Conservation (phyloP, 139 green algal genomes). For the Chlamydomonas schloesseri region DNA sequence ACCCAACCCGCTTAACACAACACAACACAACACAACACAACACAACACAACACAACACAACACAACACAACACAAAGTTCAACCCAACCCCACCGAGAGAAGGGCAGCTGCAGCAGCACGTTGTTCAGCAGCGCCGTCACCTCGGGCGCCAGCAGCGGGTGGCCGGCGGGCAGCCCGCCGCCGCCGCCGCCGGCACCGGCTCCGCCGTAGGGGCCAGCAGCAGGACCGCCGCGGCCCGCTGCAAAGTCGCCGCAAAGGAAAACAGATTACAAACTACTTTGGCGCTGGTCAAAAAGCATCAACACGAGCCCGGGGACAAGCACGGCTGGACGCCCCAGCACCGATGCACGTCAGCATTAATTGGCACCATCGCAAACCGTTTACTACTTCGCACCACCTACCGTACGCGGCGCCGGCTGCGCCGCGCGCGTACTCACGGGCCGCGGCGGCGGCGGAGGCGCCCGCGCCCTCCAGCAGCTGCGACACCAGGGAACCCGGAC, state of each 20-base stretch:
- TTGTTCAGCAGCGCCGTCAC: conserved; percentile 55
- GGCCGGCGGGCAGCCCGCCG: neutral
- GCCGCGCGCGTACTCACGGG: neutral
- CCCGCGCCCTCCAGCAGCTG: neutral
- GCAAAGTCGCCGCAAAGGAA: too few relatives aligned
- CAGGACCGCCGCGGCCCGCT: neutral
- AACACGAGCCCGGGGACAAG: too few relatives aligned
- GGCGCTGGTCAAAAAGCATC: too few relatives aligned
- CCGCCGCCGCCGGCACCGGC: neutral
- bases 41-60: too few relatives aligned
- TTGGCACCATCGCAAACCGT: too few relatives aligned
- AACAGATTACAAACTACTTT: too few relatives aligned
- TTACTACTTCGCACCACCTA: too few relatives aligned
- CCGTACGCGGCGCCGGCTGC: neutral
- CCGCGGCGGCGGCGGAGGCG: neutral
- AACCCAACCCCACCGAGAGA: conserved; percentile 42
- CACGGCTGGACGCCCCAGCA: too few relatives aligned
- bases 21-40: too few relatives aligned
- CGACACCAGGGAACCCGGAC: conserved; percentile 1
- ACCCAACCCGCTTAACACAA: too few relatives aligned
- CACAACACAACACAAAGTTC: too few relatives aligned
- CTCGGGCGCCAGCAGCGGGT: conserved; percentile 1
- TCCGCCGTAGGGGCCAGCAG: neutral
- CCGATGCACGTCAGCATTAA: too few relatives aligned
- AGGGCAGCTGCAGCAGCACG: conserved; percentile 61